A percentile compares a stretch with the other conserved stretches of the same genome.
These are phyloP conservation scores for Colletotrichum filicis DNA, from an alignment of 2,329 filamentous ascomycete genomes.

Conservation along the genomic window DNA sequence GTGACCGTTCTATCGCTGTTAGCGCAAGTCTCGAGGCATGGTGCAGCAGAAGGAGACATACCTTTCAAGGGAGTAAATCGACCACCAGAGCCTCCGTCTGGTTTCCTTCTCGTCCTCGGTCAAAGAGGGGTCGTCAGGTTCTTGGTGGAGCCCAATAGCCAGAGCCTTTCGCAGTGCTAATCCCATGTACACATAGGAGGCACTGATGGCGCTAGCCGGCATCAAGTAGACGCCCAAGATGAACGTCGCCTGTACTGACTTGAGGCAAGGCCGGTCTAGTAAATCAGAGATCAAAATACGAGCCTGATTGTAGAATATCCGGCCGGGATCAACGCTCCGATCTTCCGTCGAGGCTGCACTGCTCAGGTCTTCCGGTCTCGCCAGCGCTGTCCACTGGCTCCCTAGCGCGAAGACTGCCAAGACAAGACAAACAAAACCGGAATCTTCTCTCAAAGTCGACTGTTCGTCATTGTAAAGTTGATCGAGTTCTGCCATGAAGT, in stretches of 20 bases:
- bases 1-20: conserved; percentile 35
- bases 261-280: conserved; percentile 45
- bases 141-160: conserved; percentile 42
- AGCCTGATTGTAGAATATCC: conserved; percentile 44
- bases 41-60: neutral
- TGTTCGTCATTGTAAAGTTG: conserved; percentile 39
- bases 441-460: conserved; percentile 38
- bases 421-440: conserved; percentile 41
- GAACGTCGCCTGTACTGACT: conserved; percentile 46
- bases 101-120: conserved; percentile 39
- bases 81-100: conserved; percentile 42
- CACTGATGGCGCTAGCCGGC: conserved; percentile 46
- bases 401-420: conserved; percentile 44
- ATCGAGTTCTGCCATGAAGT: conserved; percentile 40
- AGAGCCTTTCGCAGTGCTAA: conserved; percentile 43
- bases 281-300: conserved; percentile 45
- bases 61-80: conserved; percentile 44
- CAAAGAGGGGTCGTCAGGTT: conserved; percentile 38
- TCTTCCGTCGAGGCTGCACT: neutral
- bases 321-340: conserved; percentile 41
- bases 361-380: conserved; percentile 38
- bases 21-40: neutral
- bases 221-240: conserved; percentile 48
- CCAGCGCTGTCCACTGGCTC: conserved; percentile 47
- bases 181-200: conserved; percentile 46